Evolutionary conservation across 1,139 yeast genomes (phyloP), one percentile per base, ranked within the genome.

Genomic region (Magnusiomyces fungicola): DNA sequence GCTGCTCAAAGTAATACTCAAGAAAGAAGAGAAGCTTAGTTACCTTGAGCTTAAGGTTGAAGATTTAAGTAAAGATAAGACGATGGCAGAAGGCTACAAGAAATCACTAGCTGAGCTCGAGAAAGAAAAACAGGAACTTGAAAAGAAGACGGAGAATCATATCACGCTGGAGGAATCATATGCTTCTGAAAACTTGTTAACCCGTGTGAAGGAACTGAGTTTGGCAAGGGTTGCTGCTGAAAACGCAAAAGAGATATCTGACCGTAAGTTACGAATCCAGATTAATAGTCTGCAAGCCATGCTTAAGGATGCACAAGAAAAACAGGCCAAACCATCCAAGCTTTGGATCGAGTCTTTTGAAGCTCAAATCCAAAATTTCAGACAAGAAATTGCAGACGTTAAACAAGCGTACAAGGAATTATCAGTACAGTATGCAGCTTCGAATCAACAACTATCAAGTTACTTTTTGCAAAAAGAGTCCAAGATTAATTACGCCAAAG

Each of bases 371-470:
- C 41, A 34, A 12, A 47, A 56, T n/a, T 46, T 58, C 14, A 61
- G 59, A 38, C 51, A 48, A 33, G 53, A 60, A 19, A 58, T 54
- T 48, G 38, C 48, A 6, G 57, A 59, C 46, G 53, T 62, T 34
- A 49, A 54, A 22, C 45, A 46, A 3, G 60, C 61, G 2, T 55
- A 61, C 48, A 54, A 60, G 19, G 62, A 60, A 10, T 53, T 62
- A 12, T 49, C 56, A 1, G 49, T 54, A 7, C 55, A 58, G 33
- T 56, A 56, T 16, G 41, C 12, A 14, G 45, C 18, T 18, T 21
- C 23, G 41, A 36, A 24, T 14, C 32, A 34, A 4, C 4, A 14
- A 37, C 29, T 7, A 21, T 1, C 47, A 18, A 16, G n/a, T n/a
- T n/a, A n/a, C n/a, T n/a, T n/a, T n/a, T n/a, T n/a, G n/a, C n/a